Evolutionary conservation across 2,329 filamentous ascomycete species (phyloP).

Genomic region (Arthrobotrys sinensis): DNA sequence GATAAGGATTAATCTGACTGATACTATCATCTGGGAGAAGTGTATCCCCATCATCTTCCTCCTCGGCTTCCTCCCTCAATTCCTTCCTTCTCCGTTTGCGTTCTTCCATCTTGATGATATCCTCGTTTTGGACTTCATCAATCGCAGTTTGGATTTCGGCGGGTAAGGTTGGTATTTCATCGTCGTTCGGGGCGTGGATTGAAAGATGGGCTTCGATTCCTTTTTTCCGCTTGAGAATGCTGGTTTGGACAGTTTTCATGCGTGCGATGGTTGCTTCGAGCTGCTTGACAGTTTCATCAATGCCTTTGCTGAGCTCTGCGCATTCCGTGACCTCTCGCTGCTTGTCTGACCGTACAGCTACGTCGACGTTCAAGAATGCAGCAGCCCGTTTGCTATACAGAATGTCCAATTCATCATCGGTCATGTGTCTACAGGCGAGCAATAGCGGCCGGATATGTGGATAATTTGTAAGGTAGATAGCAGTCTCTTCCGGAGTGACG

Average conservation of each 20-base stretch:
- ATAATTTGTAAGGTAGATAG: constrained; percentile 48
- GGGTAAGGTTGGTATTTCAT: constrained; percentile 37
- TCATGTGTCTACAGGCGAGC: constrained; percentile 54
- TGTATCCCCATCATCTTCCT: constrained; percentile 51
- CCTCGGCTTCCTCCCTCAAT: constrained; percentile 42
- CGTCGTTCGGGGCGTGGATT: constrained; percentile 42
- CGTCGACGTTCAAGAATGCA: constrained; percentile 52
- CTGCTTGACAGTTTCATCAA: constrained; percentile 54
- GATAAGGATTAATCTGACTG: constrained; percentile 54
- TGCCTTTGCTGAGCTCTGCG: constrained; percentile 45
- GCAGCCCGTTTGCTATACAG: constrained; percentile 43
- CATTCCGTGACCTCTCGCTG: constrained; percentile 55
- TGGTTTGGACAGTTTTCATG: constrained; percentile 45
- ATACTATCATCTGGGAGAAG: constrained; percentile 56
- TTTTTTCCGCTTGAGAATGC: constrained; percentile 50
- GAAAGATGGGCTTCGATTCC: constrained; percentile 49
- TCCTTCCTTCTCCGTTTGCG: constrained; percentile 48
- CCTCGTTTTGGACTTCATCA: constrained; percentile 56
- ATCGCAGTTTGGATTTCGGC: constrained; percentile 55
- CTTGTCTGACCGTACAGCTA: constrained; percentile 54
- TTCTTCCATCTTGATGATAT: constrained; percentile 59
- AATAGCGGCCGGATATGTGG: constrained; percentile 51
- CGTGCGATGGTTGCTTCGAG: constrained; percentile 45
- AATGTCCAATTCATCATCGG: constrained; percentile 52
- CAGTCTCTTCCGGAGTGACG: constrained; percentile 56